Percentiles rank a stretch among this genome's conserved stretches.
Evolutionary conservation across 352 stramenopile species (phyloP).

Genomic region (Phytophthora sp.): DNA sequence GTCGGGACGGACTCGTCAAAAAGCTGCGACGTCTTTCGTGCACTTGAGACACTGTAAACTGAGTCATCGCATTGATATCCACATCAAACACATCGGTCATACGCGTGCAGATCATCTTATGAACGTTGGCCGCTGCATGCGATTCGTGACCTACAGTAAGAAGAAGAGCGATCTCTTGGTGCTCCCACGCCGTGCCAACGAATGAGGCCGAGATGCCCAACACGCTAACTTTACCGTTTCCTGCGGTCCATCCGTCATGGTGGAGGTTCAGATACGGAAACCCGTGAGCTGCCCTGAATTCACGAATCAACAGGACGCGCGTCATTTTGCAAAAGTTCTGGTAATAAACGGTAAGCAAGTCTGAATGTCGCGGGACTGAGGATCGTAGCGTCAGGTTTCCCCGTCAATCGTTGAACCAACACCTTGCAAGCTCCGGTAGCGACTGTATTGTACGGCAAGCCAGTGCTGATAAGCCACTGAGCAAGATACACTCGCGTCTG

Average conservation of each 20-base stretch:
- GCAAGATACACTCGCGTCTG: background rate
- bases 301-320: background rate
- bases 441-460: constrained; percentile 1
- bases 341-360: background rate
- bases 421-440: background rate
- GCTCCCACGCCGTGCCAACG: background rate
- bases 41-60: constrained; percentile 2
- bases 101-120: background rate
- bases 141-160: constrained; percentile 6
- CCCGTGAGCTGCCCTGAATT: background rate
- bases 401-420: background rate
- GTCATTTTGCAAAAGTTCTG: background rate
- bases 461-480: constrained; percentile 1
- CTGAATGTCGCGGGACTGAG: background rate
- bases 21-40: background rate
- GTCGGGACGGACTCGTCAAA: background rate
- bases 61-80: background rate
- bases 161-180: constrained; percentile 4
- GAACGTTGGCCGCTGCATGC: background rate
- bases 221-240: background rate
- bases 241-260: constrained; percentile 4
- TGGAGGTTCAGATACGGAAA: constrained; percentile 5
- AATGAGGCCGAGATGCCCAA: constrained; percentile 1
- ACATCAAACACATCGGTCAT: background rate
- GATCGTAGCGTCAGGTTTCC: background rate